Evolutionary conservation across 768 basidiomycete species (phyloP), one percentile per base, ranked within the genome.

Genomic region (Rhizopogon roseolus): DNA sequence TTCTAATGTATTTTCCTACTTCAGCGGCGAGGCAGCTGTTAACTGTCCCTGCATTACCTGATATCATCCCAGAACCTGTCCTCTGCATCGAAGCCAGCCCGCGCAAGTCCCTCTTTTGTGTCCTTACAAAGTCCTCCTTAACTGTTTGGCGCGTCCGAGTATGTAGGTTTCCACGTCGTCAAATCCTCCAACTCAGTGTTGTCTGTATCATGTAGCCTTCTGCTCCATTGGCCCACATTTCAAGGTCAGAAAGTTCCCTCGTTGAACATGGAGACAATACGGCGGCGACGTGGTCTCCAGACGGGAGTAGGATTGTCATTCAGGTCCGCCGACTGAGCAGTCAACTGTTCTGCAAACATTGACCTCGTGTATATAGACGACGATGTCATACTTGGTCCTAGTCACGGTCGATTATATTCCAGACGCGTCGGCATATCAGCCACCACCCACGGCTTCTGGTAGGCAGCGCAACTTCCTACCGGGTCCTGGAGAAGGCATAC

Each of bases 101-200:
- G 19, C 78, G 84, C 59, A 92, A 81, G 69, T 82, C 82, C n/a
- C 75, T 91, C 27, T 93, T 93, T 67, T 86, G 86, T 64, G 78
- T 82, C 13, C 72, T 93, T 50, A 86, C 89, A n/a, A 79, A 75
- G 58, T 81, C 74, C 63, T 80, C 81, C n/a, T 70, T 93, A 46
- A 76, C 86, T 1, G 77, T 92, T 50, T 93, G 92, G 92, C 82
- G 86, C 61, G 85, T 90, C 54, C 78, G 92, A 68, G 91, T 89
- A 64, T 60, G 84, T 77, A 56, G 27, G 19, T 50, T 32, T 27
- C 42, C 14, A 16, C 27, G 43, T 52, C 32, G 41, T 39, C 29
- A 38, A 46, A 28, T 49, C 13, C 19, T 13, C 14, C 50, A 10
- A 37, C 29, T 45, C 0, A 9, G 40, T 38, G 37, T 49, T 51